Conservation (phyloP, 768 basidiomycete species). For the Kwoniella pini region DNA sequence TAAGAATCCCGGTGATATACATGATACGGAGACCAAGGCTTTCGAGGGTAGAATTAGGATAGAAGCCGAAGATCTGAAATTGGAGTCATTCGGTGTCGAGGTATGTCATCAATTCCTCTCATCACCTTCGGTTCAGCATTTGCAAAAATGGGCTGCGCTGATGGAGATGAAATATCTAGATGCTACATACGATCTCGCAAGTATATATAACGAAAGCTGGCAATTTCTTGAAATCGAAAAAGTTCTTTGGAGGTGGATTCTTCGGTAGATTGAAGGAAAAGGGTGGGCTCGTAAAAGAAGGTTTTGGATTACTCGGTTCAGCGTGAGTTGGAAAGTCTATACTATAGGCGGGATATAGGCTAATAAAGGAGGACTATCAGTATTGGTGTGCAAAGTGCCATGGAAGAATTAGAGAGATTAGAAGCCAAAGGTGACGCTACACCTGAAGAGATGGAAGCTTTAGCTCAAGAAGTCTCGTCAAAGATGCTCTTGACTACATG, state of each 20-base stretch:
- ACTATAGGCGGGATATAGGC: background rate
- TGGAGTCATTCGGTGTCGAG: constrained; percentile 98
- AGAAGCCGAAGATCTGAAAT: constrained; percentile 91
- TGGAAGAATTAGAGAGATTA: constrained; percentile 88
- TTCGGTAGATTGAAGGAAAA: constrained; percentile 94
- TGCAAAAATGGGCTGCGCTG: background rate
- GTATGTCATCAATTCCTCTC: constrained; percentile 56
- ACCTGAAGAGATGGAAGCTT: constrained; percentile 78
- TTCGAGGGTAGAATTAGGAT: constrained; percentile 75
- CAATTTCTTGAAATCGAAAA: constrained; percentile 85
- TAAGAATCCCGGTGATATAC: constrained; percentile 65
- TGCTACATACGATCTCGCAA: constrained; percentile 84
- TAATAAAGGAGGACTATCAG: constrained; percentile 49
- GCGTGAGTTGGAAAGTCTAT: constrained; percentile 64
- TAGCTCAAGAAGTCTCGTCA: constrained; percentile 91
- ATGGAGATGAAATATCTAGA: constrained; percentile 55
- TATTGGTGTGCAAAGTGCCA: constrained; percentile 72
- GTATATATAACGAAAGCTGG: constrained; percentile 93
- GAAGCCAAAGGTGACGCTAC: constrained; percentile 84
- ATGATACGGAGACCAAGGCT: constrained; percentile 74
- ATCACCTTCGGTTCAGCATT: too few species aligned
- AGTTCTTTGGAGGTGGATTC: constrained; percentile 89
- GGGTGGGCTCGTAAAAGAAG: constrained; percentile 87
- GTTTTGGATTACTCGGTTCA: constrained; percentile 94
- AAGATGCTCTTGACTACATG: constrained; percentile 97